Evolutionary conservation across 2,329 filamentous ascomycete species (phyloP), one percentile per base, ranked within the genome.

Genomic region (Talaromyces piceae): DNA sequence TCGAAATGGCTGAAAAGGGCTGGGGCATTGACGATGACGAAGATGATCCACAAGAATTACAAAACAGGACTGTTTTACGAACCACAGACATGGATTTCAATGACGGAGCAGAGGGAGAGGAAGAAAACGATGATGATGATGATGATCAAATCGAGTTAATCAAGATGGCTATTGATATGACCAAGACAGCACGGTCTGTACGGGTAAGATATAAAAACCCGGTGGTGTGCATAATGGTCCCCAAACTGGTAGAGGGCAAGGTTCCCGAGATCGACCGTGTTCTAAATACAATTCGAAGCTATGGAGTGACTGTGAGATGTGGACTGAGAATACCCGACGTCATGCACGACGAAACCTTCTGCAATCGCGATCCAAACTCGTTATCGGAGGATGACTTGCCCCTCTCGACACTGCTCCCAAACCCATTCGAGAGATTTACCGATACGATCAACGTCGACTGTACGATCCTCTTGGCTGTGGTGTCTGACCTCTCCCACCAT

Each of bases 401-500:
- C 7, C 61, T 73, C 47, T 51, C 52, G 12, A 59, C 58, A 41
- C 64, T 73, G n/a, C 60, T 73, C 20, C 71, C 72, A 18, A 63
- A 69, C 43, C 64, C 66, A 12, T 68, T 67, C 60, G 66, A 69
- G 45, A 62, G 64, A 20, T 66, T 74, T 56, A 75, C 72, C n/a
- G 41, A 66, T 8, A 68, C 65, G 9, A 55, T 77, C 41, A 75
- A 76, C 56, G 66, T 75, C 45, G 74, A 78, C 55, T 74, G 73
- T 57, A 88, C 86, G 1, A 79, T 88, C 44, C 75, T 91, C 5
- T 77, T 91, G 4, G 86, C 85, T 4, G 71, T 90, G 2, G 79
- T 85, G 1, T 88, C 86, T 0, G 87, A 91, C 59, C 81, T 90
- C 23, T 86, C 83, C 2, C 84, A 90, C 62, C 68, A 69, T 28